Conservation (phyloP, 1,139 yeast species). For the Pneumocystis carinii region DNA sequence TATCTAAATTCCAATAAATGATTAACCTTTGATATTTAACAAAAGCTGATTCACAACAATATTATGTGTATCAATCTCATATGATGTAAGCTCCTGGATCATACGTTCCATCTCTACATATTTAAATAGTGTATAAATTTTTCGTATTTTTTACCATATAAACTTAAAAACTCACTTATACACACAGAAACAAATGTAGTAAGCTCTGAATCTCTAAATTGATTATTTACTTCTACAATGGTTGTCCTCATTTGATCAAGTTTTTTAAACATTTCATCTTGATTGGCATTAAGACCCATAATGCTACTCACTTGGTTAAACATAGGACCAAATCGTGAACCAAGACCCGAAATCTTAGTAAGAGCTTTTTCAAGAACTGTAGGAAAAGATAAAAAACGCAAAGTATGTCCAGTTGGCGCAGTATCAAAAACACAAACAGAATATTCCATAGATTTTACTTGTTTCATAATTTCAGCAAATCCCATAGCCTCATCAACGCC, state of each 20-base stretch:
- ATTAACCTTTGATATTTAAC: conserved; percentile 36
- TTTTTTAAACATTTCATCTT: conserved; percentile 68
- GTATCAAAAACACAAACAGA: conserved; percentile 91
- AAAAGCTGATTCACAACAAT: conserved; percentile 87
- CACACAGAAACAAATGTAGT: conserved; percentile 96
- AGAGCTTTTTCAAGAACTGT: conserved; percentile 76
- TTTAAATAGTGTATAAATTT: neutral
- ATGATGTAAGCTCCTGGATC: conserved; percentile 84
- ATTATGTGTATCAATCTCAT: conserved; percentile 90
- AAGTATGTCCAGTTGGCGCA: conserved; percentile 96
- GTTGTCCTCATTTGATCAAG: conserved; percentile 69
- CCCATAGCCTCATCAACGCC: conserved; percentile 97
- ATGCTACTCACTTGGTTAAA: conserved; percentile 38
- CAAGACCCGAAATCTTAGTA: conserved; percentile 71
- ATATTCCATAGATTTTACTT: conserved; percentile 72
- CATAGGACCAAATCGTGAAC: conserved; percentile 84
- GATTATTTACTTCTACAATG: conserved; percentile 79
- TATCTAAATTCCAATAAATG: conserved; percentile 31
- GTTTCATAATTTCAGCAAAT: conserved; percentile 93
- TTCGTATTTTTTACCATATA: conserved; percentile 75
- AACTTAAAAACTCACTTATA: conserved; percentile 85
- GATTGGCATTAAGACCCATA: conserved; percentile 44
- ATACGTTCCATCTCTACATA: neutral
- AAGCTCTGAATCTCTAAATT: conserved; percentile 87
- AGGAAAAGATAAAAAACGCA: conserved; percentile 86